These are phyloP conservation scores for Neonectria faginata DNA, from an alignment of 2,329 filamentous ascomycete genomes.

Conservation along the genomic window DNA sequence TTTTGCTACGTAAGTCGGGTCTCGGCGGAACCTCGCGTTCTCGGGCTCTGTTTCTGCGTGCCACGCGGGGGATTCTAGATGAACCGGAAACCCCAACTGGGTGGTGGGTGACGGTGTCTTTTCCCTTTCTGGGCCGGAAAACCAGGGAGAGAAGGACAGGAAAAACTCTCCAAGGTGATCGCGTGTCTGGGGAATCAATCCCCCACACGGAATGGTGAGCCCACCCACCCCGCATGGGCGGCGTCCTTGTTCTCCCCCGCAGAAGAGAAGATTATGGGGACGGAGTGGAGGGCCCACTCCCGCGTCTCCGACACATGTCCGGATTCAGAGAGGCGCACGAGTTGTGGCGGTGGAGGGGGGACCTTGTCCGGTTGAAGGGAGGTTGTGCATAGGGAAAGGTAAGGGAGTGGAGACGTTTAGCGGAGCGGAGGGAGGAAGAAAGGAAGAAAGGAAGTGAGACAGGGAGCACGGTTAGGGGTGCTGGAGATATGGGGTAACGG, in stretches of 20 bases:
- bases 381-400: slow-evolving; percentile 8
- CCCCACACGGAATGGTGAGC: slow-evolving; percentile 25
- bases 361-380: slow-evolving; percentile 25
- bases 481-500: slow-evolving; percentile 4
- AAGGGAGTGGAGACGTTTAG: slow-evolving; percentile 14
- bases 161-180: neutral
- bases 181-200: slow-evolving; percentile 18
- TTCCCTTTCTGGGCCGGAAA: neutral
- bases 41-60: slow-evolving; percentile 7
- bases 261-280: slow-evolving; percentile 23
- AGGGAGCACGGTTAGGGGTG: slow-evolving; percentile 9
- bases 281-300: slow-evolving; percentile 9
- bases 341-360: slow-evolving; percentile 15
- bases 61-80: neutral
- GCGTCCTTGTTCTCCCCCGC: slow-evolving; percentile 31
- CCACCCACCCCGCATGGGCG: slow-evolving; percentile 40
- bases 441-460: neutral
- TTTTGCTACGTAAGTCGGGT: slow-evolving; percentile 1
- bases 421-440: neutral
- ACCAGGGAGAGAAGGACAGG: too few relatives aligned
- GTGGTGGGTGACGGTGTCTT: neutral
- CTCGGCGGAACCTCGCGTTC: slow-evolving; percentile 19
- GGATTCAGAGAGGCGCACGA: neutral
- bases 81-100: slow-evolving; percentile 2
- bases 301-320: slow-evolving; percentile 16